Evolutionary conservation across 108 stramenopile genomes (phyloP), one percentile per base, ranked within the genome.

Genomic region (Cylindrotheca fusiformis): DNA sequence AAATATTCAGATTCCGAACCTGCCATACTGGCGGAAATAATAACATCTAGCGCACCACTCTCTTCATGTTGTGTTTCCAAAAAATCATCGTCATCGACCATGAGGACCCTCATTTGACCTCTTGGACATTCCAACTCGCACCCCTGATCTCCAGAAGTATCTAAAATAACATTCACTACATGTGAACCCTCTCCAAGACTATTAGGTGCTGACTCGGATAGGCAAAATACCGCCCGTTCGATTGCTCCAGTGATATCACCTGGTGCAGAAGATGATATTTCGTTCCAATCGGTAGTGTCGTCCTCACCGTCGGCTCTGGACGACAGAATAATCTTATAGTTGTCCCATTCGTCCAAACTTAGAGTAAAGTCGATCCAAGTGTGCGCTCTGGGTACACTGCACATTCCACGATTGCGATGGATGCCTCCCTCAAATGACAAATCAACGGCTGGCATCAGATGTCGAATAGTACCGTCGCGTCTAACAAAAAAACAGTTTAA

Each of bases 401-500:
- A 67, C 48, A 76, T 18, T 22, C 75, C 75, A 24, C 75, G 75
- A 55, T 76, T 76, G 47, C 69, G 48, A 32, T 68, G 70, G 19
- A 27, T 5, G 4, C 55, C 51, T 14, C 52, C 45, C 2, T 49
- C 60, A 58, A 50, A 70, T 20, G 32, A 55, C 10, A 76, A 14
- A 55, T 76, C 75, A 0, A 76, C 20, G 2, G 75, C 69, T n/a
- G 75, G 75, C 54, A 76, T 52, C 1, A 76, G 41, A 31, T 76
- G 75, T 6, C 75, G 75, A 27, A 76, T 65, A 3, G 21, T 19
- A 22, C 75, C 75, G 1, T 54, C 22, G 0, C 68, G 68, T 45
- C 58, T 59, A n/a, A 3, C 17, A n/a, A 56, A 56, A 51, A 8
- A 51, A 51, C 5, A 51, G n/a, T n/a, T n/a, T n/a, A n/a, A n/a